Evolutionary conservation across 306 rosid species (phyloP).

Genomic region (Cicer arietinum): DNA sequence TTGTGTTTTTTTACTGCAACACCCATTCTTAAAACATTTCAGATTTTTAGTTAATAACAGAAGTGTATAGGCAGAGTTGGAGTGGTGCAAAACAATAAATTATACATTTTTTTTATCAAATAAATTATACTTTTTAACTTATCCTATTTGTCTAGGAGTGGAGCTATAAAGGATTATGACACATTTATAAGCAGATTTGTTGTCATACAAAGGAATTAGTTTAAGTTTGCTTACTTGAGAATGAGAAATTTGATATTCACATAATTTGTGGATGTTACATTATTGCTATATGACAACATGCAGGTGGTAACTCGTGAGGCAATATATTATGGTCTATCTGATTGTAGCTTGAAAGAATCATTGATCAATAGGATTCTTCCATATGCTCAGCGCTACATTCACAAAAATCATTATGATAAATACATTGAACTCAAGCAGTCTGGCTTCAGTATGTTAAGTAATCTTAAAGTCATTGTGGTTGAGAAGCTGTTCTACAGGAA

Average conservation of each 20-base stretch:
- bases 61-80: too few species aligned
- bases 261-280: constrained; percentile 6
- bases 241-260: not conserved
- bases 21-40: too few species aligned
- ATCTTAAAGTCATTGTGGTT: constrained; percentile 73
- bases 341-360: constrained; percentile 61
- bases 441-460: constrained; percentile 56
- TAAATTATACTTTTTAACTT: not conserved
- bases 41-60: too few species aligned
- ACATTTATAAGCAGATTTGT: constrained; percentile 1
- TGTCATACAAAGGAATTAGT: not conserved
- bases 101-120: too few species aligned
- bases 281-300: constrained; percentile 44
- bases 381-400: constrained; percentile 86
- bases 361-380: constrained; percentile 88
- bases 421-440: constrained; percentile 74
- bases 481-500: constrained; percentile 77
- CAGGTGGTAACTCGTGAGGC: constrained; percentile 93
- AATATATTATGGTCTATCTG: constrained; percentile 64
- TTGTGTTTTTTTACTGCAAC: too few species aligned
- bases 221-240: not conserved
- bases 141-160: not conserved
- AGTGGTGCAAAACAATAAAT: too few species aligned
- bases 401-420: constrained; percentile 58
- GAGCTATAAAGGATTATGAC: not conserved